Evolutionary conservation across 2,329 filamentous ascomycete genomes (phyloP), one percentile per base, ranked within the genome.

Genomic region (Pezicula radicicola): DNA sequence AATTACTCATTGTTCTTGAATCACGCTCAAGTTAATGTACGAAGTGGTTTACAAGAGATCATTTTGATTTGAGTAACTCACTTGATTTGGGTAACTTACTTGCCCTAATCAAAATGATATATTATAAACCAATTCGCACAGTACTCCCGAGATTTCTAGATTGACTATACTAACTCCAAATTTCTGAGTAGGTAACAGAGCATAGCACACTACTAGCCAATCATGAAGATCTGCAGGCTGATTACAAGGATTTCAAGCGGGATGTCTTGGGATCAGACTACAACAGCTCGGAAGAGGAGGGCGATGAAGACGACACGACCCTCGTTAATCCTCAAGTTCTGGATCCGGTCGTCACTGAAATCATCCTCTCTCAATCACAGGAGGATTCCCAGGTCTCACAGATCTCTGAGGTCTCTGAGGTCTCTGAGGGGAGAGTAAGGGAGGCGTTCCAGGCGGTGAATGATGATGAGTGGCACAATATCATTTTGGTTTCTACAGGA

Each of bases 401-500:
- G 39, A 39, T 57, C 19, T 44, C 51, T 33, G 44, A 37, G 7
- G 35, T 37, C 12, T 37, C 35, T 37, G 35, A 37, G 12, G 6
- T 37, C 35, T 37, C 35, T 16, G 37, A 40, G n/a, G 37, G 19
- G 37, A 13, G 37, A 35, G 65, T 68, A 2, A 59, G 57, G 21
- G 66, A 60, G 49, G 73, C 68, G 21, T 79, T 71, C 48, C 59
- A 67, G 16, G 72, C 72, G 25, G 73, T 68, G 16, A 66, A 63
- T 9, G 70, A 68, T 56, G 68, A 69, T 9, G 74, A 68, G 10
- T 76, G 74, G 72, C 62, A 64, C 44, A 61, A 67, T 19, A 56
- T 70, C n/a, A 63, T 71, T 4, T 60, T 78, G 27, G 63, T 75
- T 28, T 77, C 74, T 25, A 66, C 69, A 6, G 67, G 68, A 2